Base-by-base conservation (phyloP, 306 rosid genomes). In the Arachis stenosperma region DNA sequence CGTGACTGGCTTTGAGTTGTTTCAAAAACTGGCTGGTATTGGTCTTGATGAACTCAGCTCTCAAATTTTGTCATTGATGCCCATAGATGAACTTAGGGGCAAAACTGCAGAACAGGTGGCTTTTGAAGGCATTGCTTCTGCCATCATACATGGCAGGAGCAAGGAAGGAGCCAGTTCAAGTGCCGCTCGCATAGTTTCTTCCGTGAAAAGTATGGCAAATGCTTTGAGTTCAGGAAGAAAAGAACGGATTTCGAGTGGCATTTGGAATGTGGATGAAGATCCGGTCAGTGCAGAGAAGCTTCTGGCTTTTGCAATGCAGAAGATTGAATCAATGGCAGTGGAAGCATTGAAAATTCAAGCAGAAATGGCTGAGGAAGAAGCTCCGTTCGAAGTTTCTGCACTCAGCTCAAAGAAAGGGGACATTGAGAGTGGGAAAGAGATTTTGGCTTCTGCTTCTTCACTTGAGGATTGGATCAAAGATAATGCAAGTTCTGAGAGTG, bases 31-130 rank as follows among this genome's bases (percentile, higher is more conserved):
- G 88, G 96, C 92, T 13, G 68, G 86, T 11, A 61, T 78, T 67
- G 97, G 86, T 64, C 29, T 86, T 37, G 96, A 89, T 54, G 95
- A 89, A 81, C 76, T 94, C 27, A 83, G 86, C 82, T 85, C 89
- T 27, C 80, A 83, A 63, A 56, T 91, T 61, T 75, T 84, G 48
- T 71, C 75, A 75, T 68, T 91, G 73, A 86, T 88, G 92, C 82
- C 93, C 6, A 79, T 89, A 79, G 98, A 95, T 66, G 98, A 95
- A 44, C 80, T 95, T 57, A 81, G 83, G 37, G 98, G 91, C 7
- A 95, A 95, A 87, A 95, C 96, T 5, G 96, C 98, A 7, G 99
- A 95, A 82, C 96, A 95, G 77, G 73, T 92, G 76, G 98, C 99
- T 74, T 95, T 95, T 17, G 97, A 90, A 86, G 99, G 99, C 83